Percentiles rank a stretch among this genome's conserved stretches.
Conservation (phyloP, 192 early-diverging fungal species). For the Umbelopsis isabellina region DNA sequence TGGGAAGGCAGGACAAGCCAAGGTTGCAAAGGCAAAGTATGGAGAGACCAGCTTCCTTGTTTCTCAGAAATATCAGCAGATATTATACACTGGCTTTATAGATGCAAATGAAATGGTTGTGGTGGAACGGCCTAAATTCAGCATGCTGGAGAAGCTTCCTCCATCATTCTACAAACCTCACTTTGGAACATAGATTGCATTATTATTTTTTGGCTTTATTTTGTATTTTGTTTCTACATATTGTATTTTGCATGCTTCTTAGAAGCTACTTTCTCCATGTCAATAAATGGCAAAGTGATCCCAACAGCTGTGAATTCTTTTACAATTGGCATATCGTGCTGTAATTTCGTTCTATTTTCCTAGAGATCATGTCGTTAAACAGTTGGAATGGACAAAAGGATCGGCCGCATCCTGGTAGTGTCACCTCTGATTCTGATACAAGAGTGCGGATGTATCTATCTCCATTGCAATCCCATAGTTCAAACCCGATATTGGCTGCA, state of each 20-base stretch:
- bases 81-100: slow-evolving; percentile 81
- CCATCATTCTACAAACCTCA: slow-evolving; percentile 81
- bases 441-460: neutral
- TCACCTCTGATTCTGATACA: neutral
- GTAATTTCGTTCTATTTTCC: neutral
- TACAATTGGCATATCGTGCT: neutral
- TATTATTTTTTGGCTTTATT: slow-evolving; percentile 3
- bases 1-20: slow-evolving; percentile 38
- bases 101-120: slow-evolving; percentile 76
- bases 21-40: slow-evolving; percentile 50
- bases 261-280: neutral
- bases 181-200: slow-evolving; percentile 71
- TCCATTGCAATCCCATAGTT: slow-evolving; percentile 13
- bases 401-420: neutral
- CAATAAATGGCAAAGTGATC: slow-evolving; percentile 1
- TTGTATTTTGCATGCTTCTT: slow-evolving; percentile 19
- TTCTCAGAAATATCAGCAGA: slow-evolving; percentile 79
- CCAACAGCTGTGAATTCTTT: neutral
- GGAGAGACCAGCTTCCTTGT: slow-evolving; percentile 68
- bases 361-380: neutral
- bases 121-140: slow-evolving; percentile 86
- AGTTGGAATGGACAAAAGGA: neutral
- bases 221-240: neutral
- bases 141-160: slow-evolving; percentile 78
- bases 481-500: slow-evolving; percentile 22